Conservation (phyloP, 352 stramenopile genomes). For the Aphanomyces stellatus region DNA sequence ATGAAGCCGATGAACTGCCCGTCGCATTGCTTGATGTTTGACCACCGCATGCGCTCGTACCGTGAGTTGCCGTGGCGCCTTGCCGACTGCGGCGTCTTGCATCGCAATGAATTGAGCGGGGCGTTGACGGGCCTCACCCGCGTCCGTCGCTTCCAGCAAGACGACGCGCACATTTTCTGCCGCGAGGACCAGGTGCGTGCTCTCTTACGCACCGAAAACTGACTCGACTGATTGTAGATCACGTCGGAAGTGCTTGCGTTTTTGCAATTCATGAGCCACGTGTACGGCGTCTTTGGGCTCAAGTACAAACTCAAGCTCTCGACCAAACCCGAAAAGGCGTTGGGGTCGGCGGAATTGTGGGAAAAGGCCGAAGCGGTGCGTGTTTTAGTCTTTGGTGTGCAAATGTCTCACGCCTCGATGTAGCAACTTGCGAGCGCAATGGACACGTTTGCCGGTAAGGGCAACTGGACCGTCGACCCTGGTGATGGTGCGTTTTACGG, state of each 20-base stretch:
- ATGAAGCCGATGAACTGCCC: slow-evolving; percentile 99
- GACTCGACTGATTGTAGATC: slow-evolving; percentile 34
- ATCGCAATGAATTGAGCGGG: slow-evolving; percentile 95
- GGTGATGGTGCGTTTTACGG: slow-evolving; percentile 99
- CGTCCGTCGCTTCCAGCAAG: slow-evolving; percentile 96
- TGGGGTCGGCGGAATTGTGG: slow-evolving; percentile 93
- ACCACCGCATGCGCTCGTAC: slow-evolving; percentile 89
- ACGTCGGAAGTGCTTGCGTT: slow-evolving; percentile 82
- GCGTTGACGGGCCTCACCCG: slow-evolving; percentile 95
- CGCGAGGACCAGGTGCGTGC: slow-evolving; percentile 89
- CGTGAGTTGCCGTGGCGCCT: slow-evolving; percentile 95
- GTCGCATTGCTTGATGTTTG: slow-evolving; percentile 98
- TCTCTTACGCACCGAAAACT: background rate
- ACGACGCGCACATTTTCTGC: slow-evolving; percentile 99
- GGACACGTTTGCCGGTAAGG: slow-evolving; percentile 90
- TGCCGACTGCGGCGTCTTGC: slow-evolving; percentile 98
- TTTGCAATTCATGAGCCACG: slow-evolving; percentile 95
- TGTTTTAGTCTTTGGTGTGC: background rate
- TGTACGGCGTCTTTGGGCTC: slow-evolving; percentile 98
- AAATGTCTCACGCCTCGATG: background rate
- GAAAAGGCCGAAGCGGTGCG: slow-evolving; percentile 44
- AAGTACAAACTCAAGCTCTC: slow-evolving; percentile 96
- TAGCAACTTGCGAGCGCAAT: slow-evolving; percentile 84
- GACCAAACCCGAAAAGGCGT: slow-evolving; percentile 94
- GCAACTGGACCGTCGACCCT: slow-evolving; percentile 95